Conservation (phyloP, 495 filamentous ascomycete species). For the Penicillium lividum region DNA sequence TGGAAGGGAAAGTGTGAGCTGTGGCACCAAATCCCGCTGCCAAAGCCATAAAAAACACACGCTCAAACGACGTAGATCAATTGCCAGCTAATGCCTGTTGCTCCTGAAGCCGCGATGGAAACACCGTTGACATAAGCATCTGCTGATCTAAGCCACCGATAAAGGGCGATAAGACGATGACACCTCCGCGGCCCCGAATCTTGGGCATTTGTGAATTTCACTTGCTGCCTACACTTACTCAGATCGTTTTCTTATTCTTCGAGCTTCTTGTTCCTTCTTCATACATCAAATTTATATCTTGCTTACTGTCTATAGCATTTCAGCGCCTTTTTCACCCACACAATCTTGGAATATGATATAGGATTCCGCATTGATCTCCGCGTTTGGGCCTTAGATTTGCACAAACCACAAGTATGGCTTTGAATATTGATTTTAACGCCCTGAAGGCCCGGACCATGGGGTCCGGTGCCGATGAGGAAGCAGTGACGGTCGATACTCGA, state of each 20-base stretch:
- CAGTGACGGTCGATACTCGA: slow-evolving; percentile 97
- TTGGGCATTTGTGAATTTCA: neutral
- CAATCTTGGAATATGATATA: slow-evolving; percentile 9
- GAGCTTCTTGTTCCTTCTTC: neutral
- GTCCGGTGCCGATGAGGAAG: slow-evolving; percentile 86
- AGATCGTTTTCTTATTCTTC: neutral
- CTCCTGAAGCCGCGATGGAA: slow-evolving; percentile 27
- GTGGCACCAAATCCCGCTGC: neutral
- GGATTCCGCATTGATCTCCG: slow-evolving; percentile 9
- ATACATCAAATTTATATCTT: neutral
- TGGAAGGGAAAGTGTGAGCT: neutral
- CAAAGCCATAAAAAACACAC: neutral
- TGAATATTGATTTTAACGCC: slow-evolving; percentile 72
- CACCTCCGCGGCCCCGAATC: neutral
- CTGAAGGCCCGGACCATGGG: slow-evolving; percentile 84
- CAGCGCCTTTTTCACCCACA: neutral
- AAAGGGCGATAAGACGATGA: slow-evolving; percentile 7
- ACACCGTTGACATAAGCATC: slow-evolving; percentile 18
- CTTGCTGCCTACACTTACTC: neutral
- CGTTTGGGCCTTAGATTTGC: neutral
- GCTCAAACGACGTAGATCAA: slow-evolving; percentile 4
- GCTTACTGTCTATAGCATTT: neutral
- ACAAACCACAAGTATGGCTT: slow-evolving; percentile 48
- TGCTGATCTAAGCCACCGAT: slow-evolving; percentile 20
- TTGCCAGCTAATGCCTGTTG: neutral